Base-by-base conservation (phyloP, 345 rosid species). In the Eutrema heterophyllum region DNA sequence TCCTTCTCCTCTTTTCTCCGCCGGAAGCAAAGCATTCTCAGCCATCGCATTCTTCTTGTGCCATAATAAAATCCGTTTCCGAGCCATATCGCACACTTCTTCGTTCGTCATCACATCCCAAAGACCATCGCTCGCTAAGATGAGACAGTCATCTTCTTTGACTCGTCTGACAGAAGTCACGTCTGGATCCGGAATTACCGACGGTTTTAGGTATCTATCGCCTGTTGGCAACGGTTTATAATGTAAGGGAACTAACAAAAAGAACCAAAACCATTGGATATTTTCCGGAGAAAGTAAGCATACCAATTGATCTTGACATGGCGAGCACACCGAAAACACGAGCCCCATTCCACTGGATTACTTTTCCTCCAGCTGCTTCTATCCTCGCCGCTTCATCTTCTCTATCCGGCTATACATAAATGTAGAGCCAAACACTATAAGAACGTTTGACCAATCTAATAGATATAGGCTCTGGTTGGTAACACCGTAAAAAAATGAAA, bases 291-390 rank as follows among this genome's bases (percentile, higher is more conserved):
- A 62, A 16, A 7, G 44, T 15, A 44, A 64, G 7, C 5, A 24
- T 78, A 88, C 96, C 96, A 2, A 92, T 87, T 14, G 98, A 83
- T 64, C 98, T 87, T 38, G 98, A 92, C 90, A 90, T 90, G n/a
- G 98, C 95, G 45, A 92, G 96, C 46, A 88, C 91, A 40, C 96
- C 91, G 4, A 82, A 81, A 54, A 92, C 93, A 5, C 93, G 96
- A 18, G 83, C 81, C 1, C 96, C 97, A 7, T 89, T 83, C 97
- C 97, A 92, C n/a, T 66, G 82, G 57, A 88, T 85, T 63, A 89
- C 87, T 76, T 82, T 86, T 45, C 95, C 97, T 39, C 97, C 93
- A 11, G 77, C 93, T 9, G 86, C 95, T 68, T 90, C 98, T 18
- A 93, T 93, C 63, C 97, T 86, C 43, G 58, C 86, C 14, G 64